These are phyloP conservation scores for Triangularia setosa DNA, from an alignment of 2,329 filamentous ascomycete species.

Conservation along the genomic window DNA sequence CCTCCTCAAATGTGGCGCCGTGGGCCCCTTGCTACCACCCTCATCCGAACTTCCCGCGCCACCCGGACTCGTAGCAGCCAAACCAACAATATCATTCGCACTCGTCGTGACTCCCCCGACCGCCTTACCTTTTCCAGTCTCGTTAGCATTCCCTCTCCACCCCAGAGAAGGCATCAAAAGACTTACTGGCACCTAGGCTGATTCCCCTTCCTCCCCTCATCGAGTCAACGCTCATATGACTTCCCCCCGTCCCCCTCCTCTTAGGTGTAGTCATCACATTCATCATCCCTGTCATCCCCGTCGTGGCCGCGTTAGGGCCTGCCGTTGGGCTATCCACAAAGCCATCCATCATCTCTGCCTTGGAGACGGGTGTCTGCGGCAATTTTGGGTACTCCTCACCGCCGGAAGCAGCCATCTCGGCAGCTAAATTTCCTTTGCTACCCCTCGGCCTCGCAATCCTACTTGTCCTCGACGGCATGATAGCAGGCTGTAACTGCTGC, in stretches of 20 bases:
- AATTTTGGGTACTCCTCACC: not conserved
- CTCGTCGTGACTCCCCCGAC: conserved; percentile 21
- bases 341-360: not conserved
- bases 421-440: not conserved
- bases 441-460: not conserved
- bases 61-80: conserved; percentile 1
- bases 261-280: conserved; percentile 5
- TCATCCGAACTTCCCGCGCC: conserved; percentile 13
- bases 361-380: not conserved
- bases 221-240: conserved; percentile 21
- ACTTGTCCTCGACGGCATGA: not conserved
- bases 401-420: not conserved
- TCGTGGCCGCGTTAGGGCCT: not conserved
- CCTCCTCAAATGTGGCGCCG: not conserved
- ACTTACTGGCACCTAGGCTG: conserved; percentile 20
- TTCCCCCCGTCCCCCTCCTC: conserved; percentile 12
- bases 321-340: not conserved
- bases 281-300: not conserved
- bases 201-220: conserved; percentile 23
- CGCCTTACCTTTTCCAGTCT: conserved; percentile 10
- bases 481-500: not conserved
- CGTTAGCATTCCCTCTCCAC: not conserved
- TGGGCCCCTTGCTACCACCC: not conserved
- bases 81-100: conserved; percentile 2
- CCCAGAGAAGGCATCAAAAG: not conserved